These are phyloP conservation scores for Triticum urartu DNA, from an alignment of 176 grass and related monocot species.

Conservation along the genomic window DNA sequence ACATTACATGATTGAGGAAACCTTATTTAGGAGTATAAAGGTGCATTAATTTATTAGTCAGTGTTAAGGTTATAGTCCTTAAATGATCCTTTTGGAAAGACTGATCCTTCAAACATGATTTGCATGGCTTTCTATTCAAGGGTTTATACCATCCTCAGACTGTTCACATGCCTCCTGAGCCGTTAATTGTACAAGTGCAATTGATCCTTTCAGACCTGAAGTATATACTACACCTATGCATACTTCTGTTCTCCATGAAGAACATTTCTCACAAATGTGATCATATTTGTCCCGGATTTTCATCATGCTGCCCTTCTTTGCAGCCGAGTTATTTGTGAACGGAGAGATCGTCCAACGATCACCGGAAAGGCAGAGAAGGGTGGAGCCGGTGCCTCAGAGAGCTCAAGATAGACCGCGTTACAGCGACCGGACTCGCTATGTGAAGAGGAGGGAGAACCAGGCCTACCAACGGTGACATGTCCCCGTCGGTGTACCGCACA, in stretches of 20 bases:
- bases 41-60: background rate
- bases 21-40: background rate
- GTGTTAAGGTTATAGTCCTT: background rate
- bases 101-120: background rate
- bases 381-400: conserved; percentile 86
- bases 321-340: conserved; percentile 94
- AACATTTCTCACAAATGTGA: background rate
- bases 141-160: background rate
- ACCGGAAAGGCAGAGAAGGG: conserved; percentile 89
- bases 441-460: conserved; percentile 77
- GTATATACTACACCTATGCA: background rate
- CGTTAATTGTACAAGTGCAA: background rate
- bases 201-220: background rate
- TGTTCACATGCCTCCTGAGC: background rate
- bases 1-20: background rate
- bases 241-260: background rate
- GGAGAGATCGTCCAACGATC: conserved; percentile 91
- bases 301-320: conserved; percentile 35
- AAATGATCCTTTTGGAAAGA: background rate
- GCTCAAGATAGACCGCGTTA: conserved; percentile 87
- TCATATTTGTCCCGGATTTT: background rate
- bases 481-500: background rate
- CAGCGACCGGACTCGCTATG: conserved; percentile 87
- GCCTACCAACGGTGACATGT: conserved; percentile 50
- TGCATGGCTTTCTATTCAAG: background rate